Conservation (phyloP, 169 alveolate genomes). For the Plasmodium knowlesi region DNA sequence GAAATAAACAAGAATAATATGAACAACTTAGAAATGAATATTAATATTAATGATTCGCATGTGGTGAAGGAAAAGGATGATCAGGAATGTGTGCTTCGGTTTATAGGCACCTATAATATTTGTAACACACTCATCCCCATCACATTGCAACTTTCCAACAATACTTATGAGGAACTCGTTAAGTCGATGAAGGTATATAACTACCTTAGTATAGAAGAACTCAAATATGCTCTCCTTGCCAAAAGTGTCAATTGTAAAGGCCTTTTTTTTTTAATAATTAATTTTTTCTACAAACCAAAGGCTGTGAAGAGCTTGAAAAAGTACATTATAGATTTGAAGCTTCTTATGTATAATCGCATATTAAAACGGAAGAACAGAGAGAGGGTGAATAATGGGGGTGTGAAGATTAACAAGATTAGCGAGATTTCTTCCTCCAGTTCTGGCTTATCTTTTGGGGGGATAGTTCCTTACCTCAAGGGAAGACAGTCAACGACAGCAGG, state of each 20-base stretch:
- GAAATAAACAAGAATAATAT: constrained; percentile 67
- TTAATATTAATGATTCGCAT: constrained; percentile 45
- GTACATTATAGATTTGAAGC: constrained; percentile 43
- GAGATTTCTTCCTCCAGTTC: background rate
- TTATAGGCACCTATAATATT: constrained; percentile 60
- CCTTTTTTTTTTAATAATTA: constrained; percentile 78
- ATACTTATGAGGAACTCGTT: constrained; percentile 31
- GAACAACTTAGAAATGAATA: constrained; percentile 66
- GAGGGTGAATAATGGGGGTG: background rate
- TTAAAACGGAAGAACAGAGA: constrained; percentile 24
- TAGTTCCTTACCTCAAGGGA: background rate
- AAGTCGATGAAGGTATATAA: constrained; percentile 72
- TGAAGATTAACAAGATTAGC: background rate
- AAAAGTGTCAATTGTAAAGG: constrained; percentile 83
- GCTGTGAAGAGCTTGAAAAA: constrained; percentile 65
- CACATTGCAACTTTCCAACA: constrained; percentile 50
- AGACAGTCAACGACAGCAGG: background rate
- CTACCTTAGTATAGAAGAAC: constrained; percentile 74
- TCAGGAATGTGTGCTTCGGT: constrained; percentile 59
- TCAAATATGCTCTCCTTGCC: constrained; percentile 81
- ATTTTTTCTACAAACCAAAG: constrained; percentile 83
- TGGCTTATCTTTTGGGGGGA: background rate
- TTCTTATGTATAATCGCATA: constrained; percentile 56
- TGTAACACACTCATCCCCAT: constrained; percentile 52
- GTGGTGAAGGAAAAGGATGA: constrained; percentile 57